Evolutionary conservation across 2,329 filamentous ascomycete genomes (phyloP), one percentile per base, ranked within the genome.

Genomic region (Aspergillus sclerotialis): DNA sequence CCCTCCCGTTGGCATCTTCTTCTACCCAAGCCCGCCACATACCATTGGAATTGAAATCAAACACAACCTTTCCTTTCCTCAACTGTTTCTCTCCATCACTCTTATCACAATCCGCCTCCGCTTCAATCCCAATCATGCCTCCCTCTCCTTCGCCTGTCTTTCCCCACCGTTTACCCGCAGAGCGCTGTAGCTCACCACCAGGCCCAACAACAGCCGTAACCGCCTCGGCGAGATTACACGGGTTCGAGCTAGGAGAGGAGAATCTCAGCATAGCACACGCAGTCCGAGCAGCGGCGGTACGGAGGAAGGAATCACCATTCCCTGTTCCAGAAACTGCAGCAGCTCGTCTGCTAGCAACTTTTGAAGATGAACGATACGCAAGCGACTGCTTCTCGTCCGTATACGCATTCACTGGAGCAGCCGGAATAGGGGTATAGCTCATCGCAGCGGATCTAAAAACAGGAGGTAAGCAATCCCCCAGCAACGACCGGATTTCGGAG

Each of bases 241-340:
- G 32, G 16, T 35, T 64, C 46, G 62, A 35, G 54, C 66, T 37
- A 1, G 52, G 40, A 2, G 44, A 29, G 1, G 66, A 62, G 61
- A 84, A 92, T 9, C 82, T 73, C 12, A 81, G 79, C 45, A 89
- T 81, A 1, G 85, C 78, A 2, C 77, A 82, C 0, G 81, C 78
- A 0, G 84, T 89, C 19, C 84, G 76, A 1, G 75, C 76, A 1
- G 87, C 87, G 10, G 71, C 75, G 2, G 78, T 66, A 4, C 86
- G 78, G 11, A 94, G 69, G 56, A 94, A 94, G 0, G 84, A 86
- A 60, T 94, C 88, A 1, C 89, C 88, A 48, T 94, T 94, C 0
- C 88, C 89, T 0, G 87, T 90, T 1, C 85, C 84, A 0, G 84
- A 90, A 7, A 86, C 65, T 0, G 72, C 84, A 53, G 76, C 55